Base-by-base conservation (phyloP, 768 basidiomycete genomes). In the Lepiota brunneoincarnata region DNA sequence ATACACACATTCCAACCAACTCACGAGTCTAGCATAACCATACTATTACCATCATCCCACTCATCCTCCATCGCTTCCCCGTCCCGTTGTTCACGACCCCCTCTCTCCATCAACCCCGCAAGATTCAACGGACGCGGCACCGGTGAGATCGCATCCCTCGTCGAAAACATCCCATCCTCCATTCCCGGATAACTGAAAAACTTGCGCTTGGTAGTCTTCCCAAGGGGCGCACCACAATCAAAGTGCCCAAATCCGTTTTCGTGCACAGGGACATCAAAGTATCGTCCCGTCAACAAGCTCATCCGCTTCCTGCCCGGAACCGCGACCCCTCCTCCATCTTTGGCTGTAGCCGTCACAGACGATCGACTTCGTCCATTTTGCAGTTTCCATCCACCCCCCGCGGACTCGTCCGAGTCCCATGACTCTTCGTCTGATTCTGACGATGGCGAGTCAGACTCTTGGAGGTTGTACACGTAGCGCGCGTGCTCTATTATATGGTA, bases 241-340 rank as follows among this genome's bases (percentile, higher is more conserved):
- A 70, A 75, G 55, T 77, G 73, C 26, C 69, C 70, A 53, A 68
- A 74, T 46, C 72, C 73, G 35, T 74, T 67, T 49, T 77, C 80
- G 10, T 77, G 71, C 5, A 61, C 51, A 0, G 80, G 78, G 0
- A 77, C 70, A 39, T 85, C 80, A 53, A 79, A 72, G 57, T 79
- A 83, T 51, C 80, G 76, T 54, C 81, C 81, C 15, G 84, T 86
- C 45, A 86, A 49, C 43, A 89, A 73, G 59, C 85, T 88, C 84
- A 90, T 89, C 51, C 83, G 80, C 58, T 81, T 81, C 56, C 60
- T 61, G 56, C 43, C 35, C 57, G 59, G 17, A 49, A 53, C 57
- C 56, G 20, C 62, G 31, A 9, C 2, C 31, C 31, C 31, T 31
- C 31, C 31, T 10, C 31, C 31, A 23, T 20, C 26, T 17, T 41